Evolutionary conservation across 106 monocot species (phyloP).

Genomic region (Gastrodia elata): DNA sequence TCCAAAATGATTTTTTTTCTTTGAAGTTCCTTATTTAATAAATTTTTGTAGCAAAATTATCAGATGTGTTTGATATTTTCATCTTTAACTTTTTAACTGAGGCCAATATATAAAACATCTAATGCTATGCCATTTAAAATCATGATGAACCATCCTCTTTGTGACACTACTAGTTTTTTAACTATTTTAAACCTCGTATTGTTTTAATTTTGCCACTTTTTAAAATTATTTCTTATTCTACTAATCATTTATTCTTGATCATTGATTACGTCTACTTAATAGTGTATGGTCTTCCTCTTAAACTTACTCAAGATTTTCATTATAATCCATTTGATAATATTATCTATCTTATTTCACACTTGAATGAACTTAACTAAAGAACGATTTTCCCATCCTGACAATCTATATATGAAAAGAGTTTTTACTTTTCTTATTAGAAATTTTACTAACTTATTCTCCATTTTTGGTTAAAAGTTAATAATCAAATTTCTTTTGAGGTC

Average conservation of each 20-base stretch:
- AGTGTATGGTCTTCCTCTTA: not conserved
- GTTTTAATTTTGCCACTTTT: not conserved
- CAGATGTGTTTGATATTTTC: not conserved
- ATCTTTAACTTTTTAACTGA: not conserved
- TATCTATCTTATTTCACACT: not conserved
- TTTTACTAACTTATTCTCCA: no score
- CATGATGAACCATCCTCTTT: not conserved
- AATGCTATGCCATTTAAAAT: not conserved
- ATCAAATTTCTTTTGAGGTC: no score
- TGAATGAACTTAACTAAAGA: no score
- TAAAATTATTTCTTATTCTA: not conserved
- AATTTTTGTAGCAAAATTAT: no score
- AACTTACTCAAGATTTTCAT: not conserved
- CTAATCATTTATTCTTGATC: not conserved
- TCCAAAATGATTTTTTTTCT: not conserved
- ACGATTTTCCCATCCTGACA: no score
- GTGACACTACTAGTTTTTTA: not conserved
- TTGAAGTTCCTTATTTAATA: not conserved
- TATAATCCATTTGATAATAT: not conserved
- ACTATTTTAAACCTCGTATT: not conserved
- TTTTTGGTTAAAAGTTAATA: no score
- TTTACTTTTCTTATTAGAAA: no score
- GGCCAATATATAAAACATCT: not conserved
- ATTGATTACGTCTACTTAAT: not conserved
- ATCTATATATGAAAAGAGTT: no score